Base-by-base conservation (phyloP, 148 eudicot genomes). In the Nepenthes mirabilis region DNA sequence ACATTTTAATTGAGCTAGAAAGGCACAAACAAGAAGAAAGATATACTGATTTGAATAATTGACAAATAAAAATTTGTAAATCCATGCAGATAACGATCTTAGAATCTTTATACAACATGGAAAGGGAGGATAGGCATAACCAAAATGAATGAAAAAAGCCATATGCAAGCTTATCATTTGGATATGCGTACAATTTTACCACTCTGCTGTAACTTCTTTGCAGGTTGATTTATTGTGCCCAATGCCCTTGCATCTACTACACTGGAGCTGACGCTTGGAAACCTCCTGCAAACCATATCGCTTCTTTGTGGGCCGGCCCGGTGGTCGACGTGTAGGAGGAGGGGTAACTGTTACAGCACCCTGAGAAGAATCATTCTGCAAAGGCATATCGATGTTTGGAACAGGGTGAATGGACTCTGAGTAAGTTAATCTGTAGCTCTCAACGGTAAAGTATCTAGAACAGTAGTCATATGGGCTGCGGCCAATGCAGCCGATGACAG, bases 151-250 rank as follows among this genome's bases (percentile, higher is more conserved):
- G n/a, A 0, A 5, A 49, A 49, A 49, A 2, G 14, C 2, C 52
- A 49, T n/a, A 2, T n/a, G 11, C 2, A 33, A 37, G 48, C 57
- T 11, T 36, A 37, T 45, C 14, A n/a, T n/a, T 49, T 11, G 6
- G 62, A 53, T 37, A 51, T 63, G 61, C 67, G 54, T 67, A 71
- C 71, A 62, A 36, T 32, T 49, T 58, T 65, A 65, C 43, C 62
- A 60, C 71, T 59, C 62, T 40, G 59, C 58, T 58, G 70, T 45
- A 55, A 65, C 43, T 67, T 81, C 90, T 73, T 85, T 88, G 79
- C 97, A 91, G 34, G 95, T 83, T 52, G 96, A 85, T 72, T 83
- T 88, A 64, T 88, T 91, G 73, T 91, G 97, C 52, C 97, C 97
- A 36, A 79, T 71, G 23, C 88, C 88, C 75, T 86, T 91, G 80